Base-by-base conservation (phyloP, 306 rosid species). In the Malus sieversii region DNA sequence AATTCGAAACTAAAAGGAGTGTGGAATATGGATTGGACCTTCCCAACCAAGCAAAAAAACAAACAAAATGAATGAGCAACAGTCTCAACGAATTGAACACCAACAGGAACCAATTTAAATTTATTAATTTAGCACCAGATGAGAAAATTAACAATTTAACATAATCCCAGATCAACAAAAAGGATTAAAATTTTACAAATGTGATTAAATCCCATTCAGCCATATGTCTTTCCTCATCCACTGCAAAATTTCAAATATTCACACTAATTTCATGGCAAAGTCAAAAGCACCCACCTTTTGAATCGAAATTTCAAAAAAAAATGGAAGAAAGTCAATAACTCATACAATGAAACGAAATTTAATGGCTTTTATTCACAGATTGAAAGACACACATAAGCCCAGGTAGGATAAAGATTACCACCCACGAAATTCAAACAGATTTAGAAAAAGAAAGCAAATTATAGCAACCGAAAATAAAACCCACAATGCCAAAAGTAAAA, bases 31-130 rank as follows among this genome's bases (percentile, higher is more conserved):
- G 53, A 75, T 78, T 72, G 67, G 60, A 75, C 81, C 73, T 77
- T 79, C 66, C 68, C 71, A 79, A 45, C 51, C 75, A 82, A 66
- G 60, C 85, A 66, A 70, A 79, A 14, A 55, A 74, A 74, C 70
- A 79, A 55, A 73, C 52, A 74, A 74, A 74, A 20, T 74, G 46
- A 74, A 29, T 61, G 46, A 42, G 61, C 14, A 59, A 60, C 66
- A 29, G 72, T 77, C 57, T 45, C 30, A 33, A 10, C 6, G 25
- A 71, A 73, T 64, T 10, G 25, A 71, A 70, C 68, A 79, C 15
- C 72, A 53, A 42, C 23, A 68, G 11, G 15, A 53, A 77, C 35
- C 77, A 71, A 74, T 40, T 44, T 25, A 38, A 35, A 48, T 16
- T 48, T 5, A 64, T 15, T 53, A 74, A 22, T 0, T 27, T 25